phyloP scores from a whole-genome alignment of 1,139 yeast genomes.

The Scheffersomyces parashehatae region DNA sequence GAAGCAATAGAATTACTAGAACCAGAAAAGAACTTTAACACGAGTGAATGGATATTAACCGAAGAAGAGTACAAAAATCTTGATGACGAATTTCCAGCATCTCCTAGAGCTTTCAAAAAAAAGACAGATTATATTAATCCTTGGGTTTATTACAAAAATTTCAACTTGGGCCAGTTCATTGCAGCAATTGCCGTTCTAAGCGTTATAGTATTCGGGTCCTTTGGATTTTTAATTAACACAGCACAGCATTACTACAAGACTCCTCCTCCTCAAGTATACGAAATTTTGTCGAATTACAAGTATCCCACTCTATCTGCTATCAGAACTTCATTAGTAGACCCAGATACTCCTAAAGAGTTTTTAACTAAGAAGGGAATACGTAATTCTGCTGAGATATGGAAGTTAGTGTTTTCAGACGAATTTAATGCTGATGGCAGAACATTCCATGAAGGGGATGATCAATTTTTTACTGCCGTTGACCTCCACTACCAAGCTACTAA shows the following conservation, averaged over 20 bases:
- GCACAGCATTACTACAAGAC: slow-evolving; percentile 6
- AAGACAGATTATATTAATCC: slow-evolving; percentile 14
- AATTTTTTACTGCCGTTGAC: slow-evolving; percentile 31
- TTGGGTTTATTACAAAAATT: slow-evolving; percentile 8
- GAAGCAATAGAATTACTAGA: not conserved
- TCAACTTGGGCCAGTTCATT: slow-evolving; percentile 10
- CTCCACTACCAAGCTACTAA: slow-evolving; percentile 31
- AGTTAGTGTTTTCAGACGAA: slow-evolving; percentile 31
- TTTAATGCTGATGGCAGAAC: slow-evolving; percentile 33
- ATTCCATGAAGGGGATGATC: slow-evolving; percentile 32
- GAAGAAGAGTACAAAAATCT: slow-evolving; percentile 10
- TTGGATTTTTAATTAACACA: slow-evolving; percentile 13
- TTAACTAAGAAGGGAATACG: slow-evolving; percentile 10
- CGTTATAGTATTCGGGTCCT: slow-evolving; percentile 14
- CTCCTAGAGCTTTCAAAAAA: slow-evolving; percentile 10
- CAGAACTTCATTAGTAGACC: slow-evolving; percentile 25
- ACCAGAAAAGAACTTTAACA: not conserved
- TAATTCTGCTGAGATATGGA: slow-evolving; percentile 19
- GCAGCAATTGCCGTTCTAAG: slow-evolving; percentile 12
- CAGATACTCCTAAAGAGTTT: slow-evolving; percentile 25
- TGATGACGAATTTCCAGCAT: slow-evolving; percentile 10
- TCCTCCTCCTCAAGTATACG: slow-evolving; percentile 15
- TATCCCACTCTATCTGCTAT: slow-evolving; percentile 26
- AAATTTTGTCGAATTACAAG: slow-evolving; percentile 14
- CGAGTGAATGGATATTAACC: slow-evolving; percentile 10